A percentile compares a stretch with the other conserved stretches of the same genome.
Evolutionary conservation across 2,329 filamentous ascomycete genomes (phyloP).

Genomic region (Cladosporium sp.): DNA sequence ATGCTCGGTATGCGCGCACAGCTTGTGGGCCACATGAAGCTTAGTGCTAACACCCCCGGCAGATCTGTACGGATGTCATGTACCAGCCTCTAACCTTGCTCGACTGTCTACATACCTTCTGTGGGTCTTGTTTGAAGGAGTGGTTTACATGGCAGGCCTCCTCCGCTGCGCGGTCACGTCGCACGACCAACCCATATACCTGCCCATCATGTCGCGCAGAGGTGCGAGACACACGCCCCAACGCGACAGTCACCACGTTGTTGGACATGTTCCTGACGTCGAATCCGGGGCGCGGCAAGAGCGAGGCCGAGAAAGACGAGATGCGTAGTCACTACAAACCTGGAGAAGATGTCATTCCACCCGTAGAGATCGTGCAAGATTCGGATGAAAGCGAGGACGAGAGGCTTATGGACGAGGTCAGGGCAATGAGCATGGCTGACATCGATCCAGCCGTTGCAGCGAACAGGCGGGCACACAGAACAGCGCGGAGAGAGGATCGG

Average conservation of each 20-base stretch:
- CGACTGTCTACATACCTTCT: slow-evolving; percentile 64
- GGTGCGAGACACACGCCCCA: slow-evolving; percentile 82
- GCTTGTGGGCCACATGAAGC: background rate
- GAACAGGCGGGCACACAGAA: slow-evolving; percentile 5
- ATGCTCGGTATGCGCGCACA: slow-evolving; percentile 68
- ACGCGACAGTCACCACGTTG: slow-evolving; percentile 84
- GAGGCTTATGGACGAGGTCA: slow-evolving; percentile 65
- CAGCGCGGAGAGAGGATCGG: slow-evolving; percentile 14
- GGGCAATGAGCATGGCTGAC: slow-evolving; percentile 69
- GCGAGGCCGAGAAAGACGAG: slow-evolving; percentile 69
- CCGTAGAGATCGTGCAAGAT: slow-evolving; percentile 54
- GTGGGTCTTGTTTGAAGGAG: slow-evolving; percentile 89
- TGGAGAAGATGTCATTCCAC: slow-evolving; percentile 75
- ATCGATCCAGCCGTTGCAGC: slow-evolving; percentile 36
- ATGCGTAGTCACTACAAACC: slow-evolving; percentile 72
- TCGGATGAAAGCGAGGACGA: slow-evolving; percentile 54
- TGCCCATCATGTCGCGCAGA: slow-evolving; percentile 87
- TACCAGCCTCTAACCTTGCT: slow-evolving; percentile 38
- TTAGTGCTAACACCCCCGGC: slow-evolving; percentile 9
- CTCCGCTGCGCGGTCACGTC: slow-evolving; percentile 48
- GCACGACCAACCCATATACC: slow-evolving; percentile 61
- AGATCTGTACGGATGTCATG: slow-evolving; percentile 87
- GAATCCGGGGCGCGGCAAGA: slow-evolving; percentile 70
- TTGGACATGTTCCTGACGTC: slow-evolving; percentile 81
- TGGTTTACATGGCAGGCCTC: slow-evolving; percentile 84